These are phyloP conservation scores for Clohesyomyces aquaticus DNA, from an alignment of 495 filamentous ascomycete species.

Conservation along the genomic window DNA sequence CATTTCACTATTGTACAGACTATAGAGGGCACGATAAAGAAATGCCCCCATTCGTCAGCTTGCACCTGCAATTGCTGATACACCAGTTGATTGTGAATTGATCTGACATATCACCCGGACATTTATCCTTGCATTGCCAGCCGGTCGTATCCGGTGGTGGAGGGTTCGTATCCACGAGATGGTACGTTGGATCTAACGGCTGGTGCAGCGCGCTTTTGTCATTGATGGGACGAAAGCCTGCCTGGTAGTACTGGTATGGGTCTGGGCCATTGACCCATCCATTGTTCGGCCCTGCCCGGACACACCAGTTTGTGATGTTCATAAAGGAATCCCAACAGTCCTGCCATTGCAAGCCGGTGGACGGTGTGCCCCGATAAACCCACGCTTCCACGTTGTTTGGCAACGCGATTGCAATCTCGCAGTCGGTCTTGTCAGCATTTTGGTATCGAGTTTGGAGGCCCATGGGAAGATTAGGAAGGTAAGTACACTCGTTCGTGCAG, in stretches of 20 bases:
- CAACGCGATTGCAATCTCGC: conserved; percentile 11
- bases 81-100: no score
- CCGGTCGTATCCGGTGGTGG: no score
- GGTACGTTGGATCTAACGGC: no score
- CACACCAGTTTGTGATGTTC: conserved; percentile 10
- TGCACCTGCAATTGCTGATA: no score
- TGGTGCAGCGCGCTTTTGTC: no score
- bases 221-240: no score
- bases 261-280: conserved; percentile 24
- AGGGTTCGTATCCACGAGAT: no score
- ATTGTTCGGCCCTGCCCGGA: conserved; percentile 9
- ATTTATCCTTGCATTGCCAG: no score
- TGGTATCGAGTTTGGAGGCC: conserved; percentile 1
- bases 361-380: conserved; percentile 17
- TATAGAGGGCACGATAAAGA: no score
- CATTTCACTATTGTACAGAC: no score
- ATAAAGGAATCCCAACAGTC: conserved; percentile 18
- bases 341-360: conserved; percentile 16
- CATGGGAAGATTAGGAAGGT: neutral
- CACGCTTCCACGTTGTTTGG: conserved; percentile 11
- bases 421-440: conserved; percentile 8
- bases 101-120: no score
- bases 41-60: no score
- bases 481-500: conserved; percentile 10
- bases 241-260: conserved; percentile 12